Evolutionary conservation across 2,329 filamentous ascomycete genomes (phyloP).

Genomic region (Scytalidium lignicola): DNA sequence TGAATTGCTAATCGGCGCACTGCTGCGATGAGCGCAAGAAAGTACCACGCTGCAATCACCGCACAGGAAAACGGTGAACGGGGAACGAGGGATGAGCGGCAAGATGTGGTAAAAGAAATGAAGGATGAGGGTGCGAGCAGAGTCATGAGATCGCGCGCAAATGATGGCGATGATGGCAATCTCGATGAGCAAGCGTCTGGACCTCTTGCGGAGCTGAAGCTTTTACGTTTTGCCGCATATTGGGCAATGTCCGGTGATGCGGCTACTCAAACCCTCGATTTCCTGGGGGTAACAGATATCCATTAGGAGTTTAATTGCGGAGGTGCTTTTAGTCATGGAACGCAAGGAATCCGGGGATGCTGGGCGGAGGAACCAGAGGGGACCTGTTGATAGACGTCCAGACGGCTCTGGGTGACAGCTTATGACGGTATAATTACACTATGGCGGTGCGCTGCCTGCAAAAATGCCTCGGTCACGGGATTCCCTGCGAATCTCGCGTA

Average conservation of each 20-base stretch:
- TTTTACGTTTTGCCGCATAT: neutral
- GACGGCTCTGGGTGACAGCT: neutral
- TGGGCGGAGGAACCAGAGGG: neutral
- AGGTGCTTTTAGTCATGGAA: conserved; percentile 14
- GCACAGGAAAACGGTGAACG: neutral
- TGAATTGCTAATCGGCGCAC: neutral
- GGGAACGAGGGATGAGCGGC: neutral
- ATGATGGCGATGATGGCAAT: neutral
- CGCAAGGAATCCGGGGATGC: neutral
- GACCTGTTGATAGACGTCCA: too few species aligned
- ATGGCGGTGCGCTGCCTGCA: neutral
- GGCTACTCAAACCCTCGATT: neutral
- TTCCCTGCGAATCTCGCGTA: neutral
- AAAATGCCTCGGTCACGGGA: neutral
- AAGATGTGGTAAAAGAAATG: neutral
- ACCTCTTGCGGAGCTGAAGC: neutral
- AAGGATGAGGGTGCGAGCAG: neutral
- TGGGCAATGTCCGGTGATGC: neutral
- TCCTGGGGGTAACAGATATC: conserved; percentile 11
- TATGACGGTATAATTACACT: neutral
- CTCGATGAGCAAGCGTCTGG: neutral
- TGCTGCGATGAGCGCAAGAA: neutral
- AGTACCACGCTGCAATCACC: neutral
- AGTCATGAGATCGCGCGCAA: neutral
- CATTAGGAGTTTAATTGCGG: conserved; percentile 9